A percentile compares a stretch with the other conserved stretches of the same genome.
phyloP scores from a whole-genome alignment of 306 rosid species.

The Lathyrus oleraceus region DNA sequence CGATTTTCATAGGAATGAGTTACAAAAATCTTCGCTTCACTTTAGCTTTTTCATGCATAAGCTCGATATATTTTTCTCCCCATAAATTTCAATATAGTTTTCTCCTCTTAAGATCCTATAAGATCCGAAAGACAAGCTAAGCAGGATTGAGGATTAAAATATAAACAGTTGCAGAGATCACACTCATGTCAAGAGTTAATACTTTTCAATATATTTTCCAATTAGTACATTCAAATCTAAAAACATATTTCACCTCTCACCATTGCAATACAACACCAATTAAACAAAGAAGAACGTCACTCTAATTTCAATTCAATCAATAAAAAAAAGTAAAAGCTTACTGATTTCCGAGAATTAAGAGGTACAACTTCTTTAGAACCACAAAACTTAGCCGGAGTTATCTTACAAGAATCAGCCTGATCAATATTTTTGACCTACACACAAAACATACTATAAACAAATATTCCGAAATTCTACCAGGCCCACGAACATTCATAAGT shows the following conservation, averaged over 20 bases:
- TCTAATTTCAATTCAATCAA: constrained; percentile 19
- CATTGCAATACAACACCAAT: background rate
- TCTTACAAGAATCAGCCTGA: constrained; percentile 80
- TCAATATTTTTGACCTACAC: constrained; percentile 74
- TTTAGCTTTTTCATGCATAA: background rate
- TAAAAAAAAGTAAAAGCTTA: constrained; percentile 31
- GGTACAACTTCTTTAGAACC: constrained; percentile 90
- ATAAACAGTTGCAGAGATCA: background rate
- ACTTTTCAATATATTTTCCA: background rate
- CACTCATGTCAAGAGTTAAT: background rate
- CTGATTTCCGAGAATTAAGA: constrained; percentile 64
- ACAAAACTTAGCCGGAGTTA: constrained; percentile 85
- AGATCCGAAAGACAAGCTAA: background rate
- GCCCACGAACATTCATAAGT: background rate
- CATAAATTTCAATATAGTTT: background rate
- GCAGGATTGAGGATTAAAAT: background rate
- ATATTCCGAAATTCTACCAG: background rate
- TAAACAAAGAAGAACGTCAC: background rate
- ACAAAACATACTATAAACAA: background rate
- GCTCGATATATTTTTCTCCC: background rate
- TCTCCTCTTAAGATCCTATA: background rate
- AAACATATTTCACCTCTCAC: constrained; percentile 9
- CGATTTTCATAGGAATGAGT: background rate
- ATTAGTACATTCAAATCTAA: background rate
- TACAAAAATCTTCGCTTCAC: constrained; percentile 4